These are phyloP conservation scores for Fusarium transvaalense DNA, from an alignment of 2,329 filamentous ascomycete species.

Conservation along the genomic window DNA sequence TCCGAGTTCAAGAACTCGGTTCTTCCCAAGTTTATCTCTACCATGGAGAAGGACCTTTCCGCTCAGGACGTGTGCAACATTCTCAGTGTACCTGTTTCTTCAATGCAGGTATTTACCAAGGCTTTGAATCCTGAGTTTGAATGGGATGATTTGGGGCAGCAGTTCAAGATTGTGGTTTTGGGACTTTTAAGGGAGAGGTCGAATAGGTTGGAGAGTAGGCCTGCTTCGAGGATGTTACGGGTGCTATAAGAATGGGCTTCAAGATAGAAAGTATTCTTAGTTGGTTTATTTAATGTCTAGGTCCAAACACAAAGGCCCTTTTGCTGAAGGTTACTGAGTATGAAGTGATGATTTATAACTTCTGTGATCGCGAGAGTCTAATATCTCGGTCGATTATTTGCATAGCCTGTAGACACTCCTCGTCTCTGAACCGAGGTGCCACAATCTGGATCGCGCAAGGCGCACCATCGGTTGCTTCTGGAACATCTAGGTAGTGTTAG, in stretches of 20 bases:
- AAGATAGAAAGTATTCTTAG: fast-evolving
- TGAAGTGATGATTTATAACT: background rate
- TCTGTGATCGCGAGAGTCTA: fast-evolving
- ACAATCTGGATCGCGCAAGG: conserved; percentile 38
- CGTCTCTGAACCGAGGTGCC: conserved; percentile 38
- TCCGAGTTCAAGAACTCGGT: conserved; percentile 3
- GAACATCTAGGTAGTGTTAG: conserved; percentile 24
- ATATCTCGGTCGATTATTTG: conserved; percentile 32
- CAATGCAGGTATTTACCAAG: conserved; percentile 1
- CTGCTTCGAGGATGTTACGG: background rate
- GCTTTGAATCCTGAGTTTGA: conserved; percentile 12
- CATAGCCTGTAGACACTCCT: conserved; percentile 44
- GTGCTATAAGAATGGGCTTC: background rate
- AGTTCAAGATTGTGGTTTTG: conserved; percentile 15
- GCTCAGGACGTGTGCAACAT: conserved; percentile 17
- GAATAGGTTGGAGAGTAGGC: background rate
- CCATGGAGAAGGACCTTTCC: conserved; percentile 3
- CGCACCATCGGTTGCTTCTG: conserved; percentile 34
- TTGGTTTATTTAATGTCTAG: background rate
- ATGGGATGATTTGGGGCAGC: conserved; percentile 6
- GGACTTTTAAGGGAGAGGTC: conserved; percentile 1
- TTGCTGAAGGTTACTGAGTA: too few species aligned
- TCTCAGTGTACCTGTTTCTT: background rate
- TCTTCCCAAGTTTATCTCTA: background rate
- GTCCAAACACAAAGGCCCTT: fast-evolving